These are phyloP conservation scores for Candida wancherniae DNA, from an alignment of 805 yeast genomes.

Conservation along the genomic window DNA sequence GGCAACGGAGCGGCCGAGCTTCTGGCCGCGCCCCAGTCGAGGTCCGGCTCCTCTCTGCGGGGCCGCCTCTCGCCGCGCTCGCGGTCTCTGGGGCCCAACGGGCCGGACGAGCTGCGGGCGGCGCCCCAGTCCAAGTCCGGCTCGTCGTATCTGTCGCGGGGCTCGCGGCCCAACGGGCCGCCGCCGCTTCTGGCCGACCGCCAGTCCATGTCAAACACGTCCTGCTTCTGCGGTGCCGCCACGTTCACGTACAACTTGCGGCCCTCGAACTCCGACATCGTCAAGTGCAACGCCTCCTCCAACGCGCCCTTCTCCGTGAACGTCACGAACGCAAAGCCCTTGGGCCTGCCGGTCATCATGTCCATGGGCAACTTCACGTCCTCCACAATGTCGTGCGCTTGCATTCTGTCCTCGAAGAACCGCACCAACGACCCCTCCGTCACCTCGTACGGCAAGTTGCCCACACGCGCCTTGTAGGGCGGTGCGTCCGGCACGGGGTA, in stretches of 20 bases:
- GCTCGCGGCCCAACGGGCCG: slow-evolving; percentile 19
- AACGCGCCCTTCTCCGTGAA: slow-evolving; percentile 42
- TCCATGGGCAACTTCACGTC: slow-evolving; percentile 74
- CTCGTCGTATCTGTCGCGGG: slow-evolving; percentile 38
- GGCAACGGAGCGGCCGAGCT: slow-evolving; percentile 8
- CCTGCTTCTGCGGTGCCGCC: slow-evolving; percentile 52
- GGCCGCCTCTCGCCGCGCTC: slow-evolving; percentile 18
- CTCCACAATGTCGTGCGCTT: slow-evolving; percentile 46
- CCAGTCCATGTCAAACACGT: slow-evolving; percentile 45
- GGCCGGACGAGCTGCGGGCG: slow-evolving; percentile 36
- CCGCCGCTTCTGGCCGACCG: slow-evolving; percentile 29
- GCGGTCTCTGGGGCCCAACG: slow-evolving; percentile 33
- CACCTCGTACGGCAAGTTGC: slow-evolving; percentile 80
- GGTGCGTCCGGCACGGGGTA: slow-evolving; percentile 87
- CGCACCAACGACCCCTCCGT: slow-evolving; percentile 58
- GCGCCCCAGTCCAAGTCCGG: slow-evolving; percentile 59
- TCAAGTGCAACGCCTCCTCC: slow-evolving; percentile 48
- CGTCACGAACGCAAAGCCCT: slow-evolving; percentile 53
- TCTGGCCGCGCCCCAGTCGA: slow-evolving; percentile 39
- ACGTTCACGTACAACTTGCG: slow-evolving; percentile 51
- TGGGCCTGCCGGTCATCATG: slow-evolving; percentile 54
- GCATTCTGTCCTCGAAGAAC: slow-evolving; percentile 58
- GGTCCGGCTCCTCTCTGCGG: slow-evolving; percentile 37
- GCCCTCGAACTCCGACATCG: slow-evolving; percentile 42
- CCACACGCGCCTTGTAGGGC: slow-evolving; percentile 87